These are phyloP conservation scores for Cyberlindnera lachancei DNA, from an alignment of 805 yeast genomes.

Conservation along the genomic window DNA sequence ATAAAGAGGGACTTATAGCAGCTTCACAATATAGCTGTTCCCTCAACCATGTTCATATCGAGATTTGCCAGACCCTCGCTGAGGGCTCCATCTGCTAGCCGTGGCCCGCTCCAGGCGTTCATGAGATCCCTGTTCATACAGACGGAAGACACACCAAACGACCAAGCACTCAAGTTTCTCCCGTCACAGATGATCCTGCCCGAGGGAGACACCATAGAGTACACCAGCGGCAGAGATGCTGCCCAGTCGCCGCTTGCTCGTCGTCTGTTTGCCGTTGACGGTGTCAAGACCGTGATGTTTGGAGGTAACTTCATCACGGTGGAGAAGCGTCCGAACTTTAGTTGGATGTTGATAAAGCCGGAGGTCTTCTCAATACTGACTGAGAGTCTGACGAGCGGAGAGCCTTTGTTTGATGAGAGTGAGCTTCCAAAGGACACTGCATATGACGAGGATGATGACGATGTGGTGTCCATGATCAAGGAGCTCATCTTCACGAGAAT, in stretches of 20 bases:
- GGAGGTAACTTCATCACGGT: constrained; percentile 82
- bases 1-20: no score
- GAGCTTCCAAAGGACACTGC: constrained; percentile 30
- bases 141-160: constrained; percentile 82
- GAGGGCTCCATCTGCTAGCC: not conserved
- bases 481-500: constrained; percentile 64
- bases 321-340: constrained; percentile 44
- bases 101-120: not conserved
- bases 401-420: constrained; percentile 39
- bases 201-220: constrained; percentile 61
- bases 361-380: constrained; percentile 42
- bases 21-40: no score
- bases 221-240: constrained; percentile 69
- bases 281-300: constrained; percentile 67
- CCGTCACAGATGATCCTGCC: constrained; percentile 70
- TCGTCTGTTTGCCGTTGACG: constrained; percentile 67
- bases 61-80: not conserved
- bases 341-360: constrained; percentile 59
- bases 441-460: constrained; percentile 56
- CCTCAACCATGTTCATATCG: not conserved
- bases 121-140: constrained; percentile 49
- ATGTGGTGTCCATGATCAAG: constrained; percentile 57
- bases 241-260: constrained; percentile 68
- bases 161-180: constrained; percentile 74
- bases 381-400: constrained; percentile 31